Percentiles rank a stretch among this genome's conserved stretches.
These are phyloP conservation scores for Malassezia caprae DNA, from an alignment of 1,284 basidiomycete species.

Conservation along the genomic window DNA sequence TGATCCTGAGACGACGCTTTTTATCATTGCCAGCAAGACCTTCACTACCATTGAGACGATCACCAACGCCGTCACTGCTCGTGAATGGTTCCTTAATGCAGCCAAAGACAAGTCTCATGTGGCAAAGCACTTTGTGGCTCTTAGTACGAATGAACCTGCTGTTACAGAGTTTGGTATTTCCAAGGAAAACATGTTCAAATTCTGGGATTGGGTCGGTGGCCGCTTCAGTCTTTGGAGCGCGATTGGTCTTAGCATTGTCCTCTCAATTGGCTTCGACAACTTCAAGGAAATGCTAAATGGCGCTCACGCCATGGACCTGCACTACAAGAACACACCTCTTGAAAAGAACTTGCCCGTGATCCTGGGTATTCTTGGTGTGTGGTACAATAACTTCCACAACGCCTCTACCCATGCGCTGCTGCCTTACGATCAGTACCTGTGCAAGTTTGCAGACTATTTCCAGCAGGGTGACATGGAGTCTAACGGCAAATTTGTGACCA, in stretches of 20 bases:
- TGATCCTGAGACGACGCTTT: conserved; percentile 85
- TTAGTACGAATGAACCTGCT: conserved; percentile 88
- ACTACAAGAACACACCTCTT: conserved; percentile 78
- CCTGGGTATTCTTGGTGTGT: conserved; percentile 81
- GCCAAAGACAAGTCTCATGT: conserved; percentile 71
- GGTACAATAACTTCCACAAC: conserved; percentile 98
- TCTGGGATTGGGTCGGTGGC: conserved; percentile 99
- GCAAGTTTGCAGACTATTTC: conserved; percentile 99
- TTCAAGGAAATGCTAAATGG: conserved; percentile 81
- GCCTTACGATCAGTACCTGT: conserved; percentile 95
- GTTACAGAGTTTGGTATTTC: conserved; percentile 92
- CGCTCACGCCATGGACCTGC: conserved; percentile 94
- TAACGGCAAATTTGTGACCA: conserved; percentile 93
- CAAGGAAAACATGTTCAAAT: conserved; percentile 92
- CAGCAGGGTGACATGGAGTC: conserved; percentile 99
- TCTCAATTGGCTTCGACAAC: conserved; percentile 86
- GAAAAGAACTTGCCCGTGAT: conserved; percentile 87
- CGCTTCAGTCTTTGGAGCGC: conserved; percentile 97
- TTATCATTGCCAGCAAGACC: conserved; percentile 96
- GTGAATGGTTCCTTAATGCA: conserved; percentile 79
- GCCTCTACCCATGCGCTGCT: conserved; percentile 88
- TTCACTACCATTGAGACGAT: conserved; percentile 99
- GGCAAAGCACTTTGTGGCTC: conserved; percentile 96
- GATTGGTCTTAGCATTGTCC: conserved; percentile 85
- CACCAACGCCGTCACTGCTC: conserved; percentile 87